Percentiles rank a stretch among this genome's conserved stretches.
Conservation (phyloP, 2,329 filamentous ascomycete genomes). For the Fusarium goolgardi region DNA sequence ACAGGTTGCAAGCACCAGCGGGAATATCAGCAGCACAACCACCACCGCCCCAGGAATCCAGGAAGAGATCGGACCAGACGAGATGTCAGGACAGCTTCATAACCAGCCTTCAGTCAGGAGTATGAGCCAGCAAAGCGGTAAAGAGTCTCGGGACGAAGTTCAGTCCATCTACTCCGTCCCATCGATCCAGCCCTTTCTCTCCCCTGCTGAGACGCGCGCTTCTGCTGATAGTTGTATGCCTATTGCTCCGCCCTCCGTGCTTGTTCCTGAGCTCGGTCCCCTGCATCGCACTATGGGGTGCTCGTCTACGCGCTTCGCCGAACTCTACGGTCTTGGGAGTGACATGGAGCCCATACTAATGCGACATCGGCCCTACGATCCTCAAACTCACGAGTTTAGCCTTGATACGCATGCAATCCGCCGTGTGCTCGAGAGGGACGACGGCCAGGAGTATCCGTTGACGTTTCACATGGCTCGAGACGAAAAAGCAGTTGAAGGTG, state of each 20-base stretch:
- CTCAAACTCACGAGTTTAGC: slow-evolving; percentile 52
- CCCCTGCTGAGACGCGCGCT: slow-evolving; percentile 43
- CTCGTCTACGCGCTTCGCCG: slow-evolving; percentile 45
- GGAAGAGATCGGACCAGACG: slow-evolving; percentile 36
- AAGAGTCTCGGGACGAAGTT: slow-evolving; percentile 43
- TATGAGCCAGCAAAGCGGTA: slow-evolving; percentile 36
- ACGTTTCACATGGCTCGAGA: slow-evolving; percentile 52
- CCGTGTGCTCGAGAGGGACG: slow-evolving; percentile 64
- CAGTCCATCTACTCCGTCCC: slow-evolving; percentile 42
- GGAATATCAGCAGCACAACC: slow-evolving; percentile 24
- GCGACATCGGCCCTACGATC: slow-evolving; percentile 64
- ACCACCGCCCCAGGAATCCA: slow-evolving; percentile 17
- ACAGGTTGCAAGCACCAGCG: slow-evolving; percentile 37
- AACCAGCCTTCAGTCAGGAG: slow-evolving; percentile 17
- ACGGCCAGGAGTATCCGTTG: slow-evolving; percentile 49
- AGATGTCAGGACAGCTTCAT: slow-evolving; percentile 10
- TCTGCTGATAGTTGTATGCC: slow-evolving; percentile 41
- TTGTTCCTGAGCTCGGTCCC: slow-evolving; percentile 32
- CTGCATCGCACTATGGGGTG: slow-evolving; percentile 44
- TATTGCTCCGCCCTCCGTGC: slow-evolving; percentile 32
- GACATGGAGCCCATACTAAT: slow-evolving; percentile 53
- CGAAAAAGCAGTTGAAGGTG: slow-evolving; percentile 46
- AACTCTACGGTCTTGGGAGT: slow-evolving; percentile 51
- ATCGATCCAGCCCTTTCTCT: slow-evolving; percentile 44
- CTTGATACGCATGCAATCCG: slow-evolving; percentile 72